These are phyloP conservation scores for Hypoxylon sp. DNA, from an alignment of 2,329 filamentous ascomycete genomes.

Conservation along the genomic window DNA sequence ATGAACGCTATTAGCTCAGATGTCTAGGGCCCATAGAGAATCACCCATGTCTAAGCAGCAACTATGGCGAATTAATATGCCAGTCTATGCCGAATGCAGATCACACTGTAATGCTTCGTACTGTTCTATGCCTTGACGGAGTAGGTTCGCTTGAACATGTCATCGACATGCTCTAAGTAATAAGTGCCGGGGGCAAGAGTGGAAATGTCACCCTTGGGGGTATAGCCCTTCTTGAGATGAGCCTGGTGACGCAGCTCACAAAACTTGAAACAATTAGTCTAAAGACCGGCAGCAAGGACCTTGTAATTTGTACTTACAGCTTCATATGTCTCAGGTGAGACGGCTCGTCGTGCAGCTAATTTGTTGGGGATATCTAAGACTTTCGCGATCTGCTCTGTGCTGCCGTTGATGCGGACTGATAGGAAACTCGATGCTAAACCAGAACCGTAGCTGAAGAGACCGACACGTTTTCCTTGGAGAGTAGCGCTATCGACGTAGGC, in stretches of 20 bases:
- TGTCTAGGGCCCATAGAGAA: constrained; percentile 46
- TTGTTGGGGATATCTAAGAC: constrained; percentile 78
- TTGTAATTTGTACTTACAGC: constrained; percentile 67
- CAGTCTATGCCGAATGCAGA: constrained; percentile 49
- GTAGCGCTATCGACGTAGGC: constrained; percentile 73
- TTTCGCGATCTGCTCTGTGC: constrained; percentile 77
- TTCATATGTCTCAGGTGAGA: constrained; percentile 81
- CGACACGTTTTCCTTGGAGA: constrained; percentile 80
- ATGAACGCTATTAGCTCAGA: constrained; percentile 42
- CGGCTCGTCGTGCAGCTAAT: constrained; percentile 74
- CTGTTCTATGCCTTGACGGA: constrained; percentile 75
- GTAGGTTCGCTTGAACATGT: constrained; percentile 89
- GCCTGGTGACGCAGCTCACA: constrained; percentile 86
- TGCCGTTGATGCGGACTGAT: constrained; percentile 80
- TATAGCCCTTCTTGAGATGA: constrained; percentile 85
- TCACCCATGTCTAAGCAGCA: constrained; percentile 43
- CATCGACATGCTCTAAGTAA: constrained; percentile 85
- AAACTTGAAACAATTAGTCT: constrained; percentile 67
- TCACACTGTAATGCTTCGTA: constrained; percentile 42
- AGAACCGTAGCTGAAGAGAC: constrained; percentile 84
- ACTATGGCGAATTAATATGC: constrained; percentile 43
- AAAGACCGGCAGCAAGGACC: background rate
- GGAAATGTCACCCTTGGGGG: constrained; percentile 76
- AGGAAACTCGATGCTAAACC: constrained; percentile 81
- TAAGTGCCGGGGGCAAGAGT: constrained; percentile 78